A percentile compares a stretch with the other conserved stretches of the same genome.
Evolutionary conservation across 108 stramenopile species (phyloP).

Genomic region (Chaetoceros tenuissimus): DNA sequence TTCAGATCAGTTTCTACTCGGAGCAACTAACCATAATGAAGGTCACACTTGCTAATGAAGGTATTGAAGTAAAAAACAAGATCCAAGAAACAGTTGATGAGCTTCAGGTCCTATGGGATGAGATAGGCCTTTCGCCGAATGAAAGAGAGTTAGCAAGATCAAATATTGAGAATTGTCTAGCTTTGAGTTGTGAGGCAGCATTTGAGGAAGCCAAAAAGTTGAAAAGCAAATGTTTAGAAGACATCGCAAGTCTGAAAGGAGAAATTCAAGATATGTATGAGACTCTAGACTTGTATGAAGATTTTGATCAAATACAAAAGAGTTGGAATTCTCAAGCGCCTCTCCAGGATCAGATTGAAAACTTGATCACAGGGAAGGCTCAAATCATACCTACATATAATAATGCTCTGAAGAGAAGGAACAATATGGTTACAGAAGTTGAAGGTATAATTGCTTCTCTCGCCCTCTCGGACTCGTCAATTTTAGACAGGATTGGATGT

Average conservation of each 20-base stretch:
- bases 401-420: conserved; percentile 23
- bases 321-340: neutral
- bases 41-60: conserved; percentile 24
- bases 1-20: conserved; percentile 14
- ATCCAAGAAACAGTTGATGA: conserved; percentile 25
- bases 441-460: conserved; percentile 11
- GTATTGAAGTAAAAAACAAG: conserved; percentile 20
- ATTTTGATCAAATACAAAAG: neutral
- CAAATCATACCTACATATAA: conserved; percentile 27
- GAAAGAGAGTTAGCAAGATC: conserved; percentile 30
- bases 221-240: conserved; percentile 22
- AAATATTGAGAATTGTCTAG: conserved; percentile 45
- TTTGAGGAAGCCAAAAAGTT: conserved; percentile 34
- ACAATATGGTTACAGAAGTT: conserved; percentile 21
- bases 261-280: conserved; percentile 23
- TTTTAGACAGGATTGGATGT: no score
- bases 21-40: conserved; percentile 43
- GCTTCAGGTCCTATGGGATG: conserved; percentile 49
- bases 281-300: conserved; percentile 21
- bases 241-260: conserved; percentile 15
- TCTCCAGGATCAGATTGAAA: conserved; percentile 15
- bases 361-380: conserved; percentile 17
- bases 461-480: conserved; percentile 8
- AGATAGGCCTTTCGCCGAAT: conserved; percentile 36
- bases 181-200: conserved; percentile 44